Conservation (phyloP, 2,329 filamentous ascomycete species). For the Colletotrichum musicola region DNA sequence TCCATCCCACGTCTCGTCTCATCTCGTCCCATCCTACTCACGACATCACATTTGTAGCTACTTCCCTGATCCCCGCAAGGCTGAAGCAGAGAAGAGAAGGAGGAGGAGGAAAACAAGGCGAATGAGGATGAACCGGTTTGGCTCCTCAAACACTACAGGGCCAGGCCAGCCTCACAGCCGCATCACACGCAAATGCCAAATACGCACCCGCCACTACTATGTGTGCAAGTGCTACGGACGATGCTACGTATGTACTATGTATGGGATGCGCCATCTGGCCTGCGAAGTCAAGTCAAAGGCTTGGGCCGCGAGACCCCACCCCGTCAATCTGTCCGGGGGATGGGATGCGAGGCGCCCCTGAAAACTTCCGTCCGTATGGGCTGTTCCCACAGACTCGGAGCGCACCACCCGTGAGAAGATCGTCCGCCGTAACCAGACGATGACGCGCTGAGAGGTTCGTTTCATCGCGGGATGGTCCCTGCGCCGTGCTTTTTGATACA, state of each 20-base stretch:
- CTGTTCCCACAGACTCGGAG: conserved; percentile 18
- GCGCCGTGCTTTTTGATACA: conserved; percentile 2
- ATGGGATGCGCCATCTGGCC: conserved; percentile 7
- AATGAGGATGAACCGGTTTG: no score
- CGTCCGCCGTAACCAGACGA: conserved; percentile 29
- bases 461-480: conserved; percentile 36
- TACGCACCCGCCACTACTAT: conserved; percentile 5
- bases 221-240: no score
- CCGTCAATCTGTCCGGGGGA: neutral
- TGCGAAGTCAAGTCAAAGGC: neutral
- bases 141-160: neutral
- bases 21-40: neutral
- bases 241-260: neutral
- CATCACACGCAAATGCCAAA: conserved; percentile 24
- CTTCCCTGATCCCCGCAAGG: conserved; percentile 18
- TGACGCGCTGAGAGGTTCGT: conserved; percentile 39
- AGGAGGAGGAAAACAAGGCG: no score
- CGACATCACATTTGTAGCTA: neutral
- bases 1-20: conserved; percentile 8
- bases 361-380: conserved; percentile 3
- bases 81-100: neutral
- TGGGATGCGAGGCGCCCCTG: neutral
- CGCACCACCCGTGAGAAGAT: conserved; percentile 27
- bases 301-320: neutral
- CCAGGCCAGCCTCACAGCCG: conserved; percentile 17